A percentile compares a stretch with the other conserved stretches of the same genome.
phyloP scores from a whole-genome alignment of 768 basidiomycete genomes.

The Podaxis carcinomalis region DNA sequence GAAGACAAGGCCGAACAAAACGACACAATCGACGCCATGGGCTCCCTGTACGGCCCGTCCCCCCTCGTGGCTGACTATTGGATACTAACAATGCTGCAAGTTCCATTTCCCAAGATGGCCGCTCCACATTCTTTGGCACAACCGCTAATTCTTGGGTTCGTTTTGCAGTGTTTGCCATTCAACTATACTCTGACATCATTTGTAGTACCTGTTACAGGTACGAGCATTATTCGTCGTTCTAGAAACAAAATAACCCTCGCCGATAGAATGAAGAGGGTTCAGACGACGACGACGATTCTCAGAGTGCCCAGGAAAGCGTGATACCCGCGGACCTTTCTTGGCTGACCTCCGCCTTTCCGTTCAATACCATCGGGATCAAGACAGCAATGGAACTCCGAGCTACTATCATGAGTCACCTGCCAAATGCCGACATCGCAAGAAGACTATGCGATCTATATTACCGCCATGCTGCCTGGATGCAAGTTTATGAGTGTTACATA shows the following conservation, averaged over 20 bases:
- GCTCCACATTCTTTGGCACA: slow-evolving; percentile 61
- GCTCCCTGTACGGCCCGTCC: slow-evolving; percentile 47
- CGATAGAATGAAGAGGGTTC: slow-evolving; percentile 58
- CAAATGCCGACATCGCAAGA: slow-evolving; percentile 32
- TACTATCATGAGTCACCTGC: slow-evolving; percentile 43
- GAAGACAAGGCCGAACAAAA: slow-evolving; percentile 43
- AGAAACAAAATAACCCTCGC: slow-evolving; percentile 6
- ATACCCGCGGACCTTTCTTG: slow-evolving; percentile 50
- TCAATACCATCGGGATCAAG: slow-evolving; percentile 39
- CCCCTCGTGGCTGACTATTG: slow-evolving; percentile 1
- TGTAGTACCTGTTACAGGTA: slow-evolving; percentile 64
- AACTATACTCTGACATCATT: slow-evolving; percentile 13
- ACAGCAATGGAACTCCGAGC: slow-evolving; percentile 39
- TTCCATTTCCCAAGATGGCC: slow-evolving; percentile 58
- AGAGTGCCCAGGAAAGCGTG: slow-evolving; percentile 29
- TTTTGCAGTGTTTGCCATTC: slow-evolving; percentile 10
- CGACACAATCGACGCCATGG: slow-evolving; percentile 60
- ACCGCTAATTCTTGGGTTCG: slow-evolving; percentile 69
- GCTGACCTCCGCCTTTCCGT: slow-evolving; percentile 59
- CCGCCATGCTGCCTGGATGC: slow-evolving; percentile 72
- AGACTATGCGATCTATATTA: slow-evolving; percentile 51
- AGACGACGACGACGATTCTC: slow-evolving; percentile 46
- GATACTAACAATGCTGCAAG: slow-evolving; percentile 26
- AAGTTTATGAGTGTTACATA: slow-evolving; percentile 22
- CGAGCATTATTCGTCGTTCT: slow-evolving; percentile 14